Evolutionary conservation across 2,329 filamentous ascomycete genomes (phyloP).

Genomic region (Coniella vitis): DNA sequence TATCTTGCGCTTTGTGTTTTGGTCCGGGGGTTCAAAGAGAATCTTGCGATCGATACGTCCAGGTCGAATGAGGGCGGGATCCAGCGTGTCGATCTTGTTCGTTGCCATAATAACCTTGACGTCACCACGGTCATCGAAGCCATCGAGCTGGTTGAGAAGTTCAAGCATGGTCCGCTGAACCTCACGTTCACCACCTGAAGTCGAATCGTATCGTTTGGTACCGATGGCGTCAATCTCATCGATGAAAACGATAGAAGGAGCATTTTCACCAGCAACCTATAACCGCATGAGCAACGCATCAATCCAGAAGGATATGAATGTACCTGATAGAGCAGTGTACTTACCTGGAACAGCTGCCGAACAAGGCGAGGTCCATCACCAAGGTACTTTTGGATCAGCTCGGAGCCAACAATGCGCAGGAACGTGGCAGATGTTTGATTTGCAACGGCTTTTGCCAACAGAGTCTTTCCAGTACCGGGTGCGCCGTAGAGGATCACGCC

Average conservation of each 20-base stretch:
- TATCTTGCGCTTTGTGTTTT: slow-evolving; percentile 96
- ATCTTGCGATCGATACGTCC: slow-evolving; percentile 99
- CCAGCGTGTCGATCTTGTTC: slow-evolving; percentile 98
- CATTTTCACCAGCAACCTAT: slow-evolving; percentile 86
- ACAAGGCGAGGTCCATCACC: slow-evolving; percentile 93
- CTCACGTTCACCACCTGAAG: slow-evolving; percentile 92
- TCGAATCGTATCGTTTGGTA: slow-evolving; percentile 97
- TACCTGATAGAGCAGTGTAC: slow-evolving; percentile 14
- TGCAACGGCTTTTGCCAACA: slow-evolving; percentile 92
- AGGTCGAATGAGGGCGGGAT: slow-evolving; percentile 91
- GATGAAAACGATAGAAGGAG: slow-evolving; percentile 96
- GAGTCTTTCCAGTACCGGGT: slow-evolving; percentile 92
- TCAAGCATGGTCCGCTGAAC: slow-evolving; percentile 98
- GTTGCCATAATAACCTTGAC: slow-evolving; percentile 99
- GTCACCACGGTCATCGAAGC: slow-evolving; percentile 96
- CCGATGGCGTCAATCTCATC: slow-evolving; percentile 99
- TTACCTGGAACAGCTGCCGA: slow-evolving; percentile 85
- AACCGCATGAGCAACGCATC: slow-evolving; percentile 23
- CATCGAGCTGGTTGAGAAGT: slow-evolving; percentile 94
- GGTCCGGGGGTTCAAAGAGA: slow-evolving; percentile 59
- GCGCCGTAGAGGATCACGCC: slow-evolving; percentile 98
- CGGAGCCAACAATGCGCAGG: slow-evolving; percentile 91
- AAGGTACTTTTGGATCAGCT: slow-evolving; percentile 97
- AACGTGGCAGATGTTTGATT: slow-evolving; percentile 99
- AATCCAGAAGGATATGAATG: slow-evolving; percentile 8